Conservation (phyloP, 2,329 filamentous ascomycete genomes). For the Trichoderma asperellum region DNA sequence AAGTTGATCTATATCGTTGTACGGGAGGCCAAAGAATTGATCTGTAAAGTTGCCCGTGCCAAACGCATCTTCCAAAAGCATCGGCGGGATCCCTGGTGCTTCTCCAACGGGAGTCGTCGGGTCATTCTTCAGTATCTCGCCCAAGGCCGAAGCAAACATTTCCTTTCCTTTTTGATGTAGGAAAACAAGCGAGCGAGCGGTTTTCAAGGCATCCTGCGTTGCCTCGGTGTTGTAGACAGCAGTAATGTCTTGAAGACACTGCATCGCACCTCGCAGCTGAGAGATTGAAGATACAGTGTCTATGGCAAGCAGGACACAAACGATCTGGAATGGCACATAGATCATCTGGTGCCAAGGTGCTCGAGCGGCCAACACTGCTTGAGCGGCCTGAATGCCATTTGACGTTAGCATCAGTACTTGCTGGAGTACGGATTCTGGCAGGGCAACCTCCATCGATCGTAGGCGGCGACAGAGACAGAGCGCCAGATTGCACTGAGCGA, state of each 20-base stretch:
- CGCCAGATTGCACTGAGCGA: constrained; percentile 17
- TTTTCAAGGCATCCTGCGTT: constrained; percentile 1
- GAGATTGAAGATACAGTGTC: constrained; percentile 18
- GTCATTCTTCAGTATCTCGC: constrained; percentile 4
- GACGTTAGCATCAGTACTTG: constrained; percentile 11
- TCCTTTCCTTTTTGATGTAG: constrained; percentile 12
- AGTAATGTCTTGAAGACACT: neutral
- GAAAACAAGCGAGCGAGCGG: constrained; percentile 3
- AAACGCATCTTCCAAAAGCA: neutral
- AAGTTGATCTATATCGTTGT: constrained; percentile 16
- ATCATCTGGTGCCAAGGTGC: constrained; percentile 19
- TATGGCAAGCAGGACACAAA: constrained; percentile 17
- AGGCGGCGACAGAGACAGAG: constrained; percentile 13
- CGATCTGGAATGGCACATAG: constrained; percentile 14
- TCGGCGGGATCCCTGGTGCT: neutral
- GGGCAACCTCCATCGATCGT: constrained; percentile 8
- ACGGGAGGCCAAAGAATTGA: constrained; percentile 15
- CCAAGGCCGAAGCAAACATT: constrained; percentile 18
- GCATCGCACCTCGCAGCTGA: constrained; percentile 9
- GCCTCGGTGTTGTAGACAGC: neutral
- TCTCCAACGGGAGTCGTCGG: constrained; percentile 1
- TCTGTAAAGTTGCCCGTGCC: constrained; percentile 7
- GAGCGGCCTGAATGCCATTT: constrained; percentile 7
- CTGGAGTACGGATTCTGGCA: constrained; percentile 13
- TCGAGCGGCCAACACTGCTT: constrained; percentile 6